Evolutionary conservation across 2,329 filamentous ascomycete species (phyloP).

Genomic region (Ceratocystis alfenasii): DNA sequence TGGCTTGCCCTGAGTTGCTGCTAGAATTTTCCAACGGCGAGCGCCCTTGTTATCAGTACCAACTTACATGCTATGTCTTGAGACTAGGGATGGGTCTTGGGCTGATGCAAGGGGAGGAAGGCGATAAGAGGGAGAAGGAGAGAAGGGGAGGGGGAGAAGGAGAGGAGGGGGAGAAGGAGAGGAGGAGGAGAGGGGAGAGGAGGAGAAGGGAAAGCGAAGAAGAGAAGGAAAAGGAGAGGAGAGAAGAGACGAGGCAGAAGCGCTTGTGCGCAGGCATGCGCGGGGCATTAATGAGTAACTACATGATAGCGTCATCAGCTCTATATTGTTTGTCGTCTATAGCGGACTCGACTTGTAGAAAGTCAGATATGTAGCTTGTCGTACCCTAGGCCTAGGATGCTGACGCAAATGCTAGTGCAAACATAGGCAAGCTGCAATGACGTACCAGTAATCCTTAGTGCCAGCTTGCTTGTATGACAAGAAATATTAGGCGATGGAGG

Average conservation of each 20-base stretch:
- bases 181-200: neutral
- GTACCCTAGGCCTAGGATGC: neutral
- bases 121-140: neutral
- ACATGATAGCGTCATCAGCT: too few relatives aligned
- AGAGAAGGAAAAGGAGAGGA: too few relatives aligned
- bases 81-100: neutral
- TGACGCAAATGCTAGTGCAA: neutral
- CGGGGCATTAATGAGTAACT: too few relatives aligned
- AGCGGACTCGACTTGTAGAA: neutral
- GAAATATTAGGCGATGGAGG: neutral
- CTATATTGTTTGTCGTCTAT: too few relatives aligned
- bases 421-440: neutral
- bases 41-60: too few relatives aligned
- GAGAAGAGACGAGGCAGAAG: too few relatives aligned
- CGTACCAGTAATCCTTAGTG: neutral
- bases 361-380: neutral
- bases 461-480: neutral
- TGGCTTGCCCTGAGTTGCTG: too few relatives aligned
- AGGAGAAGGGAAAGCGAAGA: too few relatives aligned
- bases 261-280: too few relatives aligned
- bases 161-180: neutral
- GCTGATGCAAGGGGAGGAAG: neutral
- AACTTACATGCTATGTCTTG: neutral
- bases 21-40: too few relatives aligned
- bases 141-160: too few relatives aligned